phyloP scores from a whole-genome alignment of 1,139 yeast species.

The Yamadazyma diddensiae region DNA sequence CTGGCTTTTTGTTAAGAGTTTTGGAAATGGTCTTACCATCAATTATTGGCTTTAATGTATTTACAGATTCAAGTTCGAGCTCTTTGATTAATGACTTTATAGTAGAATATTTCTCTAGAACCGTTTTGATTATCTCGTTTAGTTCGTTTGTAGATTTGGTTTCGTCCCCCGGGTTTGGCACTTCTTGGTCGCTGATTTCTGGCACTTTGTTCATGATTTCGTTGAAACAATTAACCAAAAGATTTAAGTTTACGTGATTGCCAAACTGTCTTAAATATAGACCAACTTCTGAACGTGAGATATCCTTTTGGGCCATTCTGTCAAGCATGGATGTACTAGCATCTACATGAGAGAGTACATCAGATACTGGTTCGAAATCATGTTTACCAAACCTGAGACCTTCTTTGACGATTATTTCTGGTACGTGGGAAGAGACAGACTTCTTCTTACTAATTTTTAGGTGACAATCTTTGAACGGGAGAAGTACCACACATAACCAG shows the following conservation, averaged over 20 bases:
- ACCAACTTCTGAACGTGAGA: conserved; percentile 61
- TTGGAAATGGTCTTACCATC: conserved; percentile 68
- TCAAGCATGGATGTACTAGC: conserved; percentile 11
- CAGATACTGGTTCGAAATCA: conserved; percentile 51
- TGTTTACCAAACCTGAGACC: conserved; percentile 66
- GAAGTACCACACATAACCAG: conserved; percentile 47
- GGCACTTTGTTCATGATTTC: conserved; percentile 21
- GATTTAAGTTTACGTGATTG: conserved; percentile 47
- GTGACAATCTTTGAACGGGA: conserved; percentile 44
- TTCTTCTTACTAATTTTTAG: conserved; percentile 40
- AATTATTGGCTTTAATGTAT: conserved; percentile 49
- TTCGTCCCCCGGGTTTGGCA: not conserved
- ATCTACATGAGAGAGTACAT: conserved; percentile 24
- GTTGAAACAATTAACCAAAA: conserved; percentile 29
- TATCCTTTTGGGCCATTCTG: conserved; percentile 17
- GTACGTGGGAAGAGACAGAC: conserved; percentile 28
- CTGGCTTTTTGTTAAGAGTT: conserved; percentile 60
- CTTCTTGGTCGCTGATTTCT: conserved; percentile 20
- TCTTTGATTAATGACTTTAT: conserved; percentile 26
- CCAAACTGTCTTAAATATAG: conserved; percentile 53
- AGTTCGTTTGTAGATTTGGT: conserved; percentile 6
- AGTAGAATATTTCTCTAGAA: conserved; percentile 26
- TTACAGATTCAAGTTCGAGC: conserved; percentile 37
- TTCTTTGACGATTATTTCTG: conserved; percentile 53
- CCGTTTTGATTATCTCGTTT: conserved; percentile 5